These are phyloP conservation scores for Diplodia seriata DNA, from an alignment of 2,329 filamentous ascomycete genomes.

Conservation along the genomic window DNA sequence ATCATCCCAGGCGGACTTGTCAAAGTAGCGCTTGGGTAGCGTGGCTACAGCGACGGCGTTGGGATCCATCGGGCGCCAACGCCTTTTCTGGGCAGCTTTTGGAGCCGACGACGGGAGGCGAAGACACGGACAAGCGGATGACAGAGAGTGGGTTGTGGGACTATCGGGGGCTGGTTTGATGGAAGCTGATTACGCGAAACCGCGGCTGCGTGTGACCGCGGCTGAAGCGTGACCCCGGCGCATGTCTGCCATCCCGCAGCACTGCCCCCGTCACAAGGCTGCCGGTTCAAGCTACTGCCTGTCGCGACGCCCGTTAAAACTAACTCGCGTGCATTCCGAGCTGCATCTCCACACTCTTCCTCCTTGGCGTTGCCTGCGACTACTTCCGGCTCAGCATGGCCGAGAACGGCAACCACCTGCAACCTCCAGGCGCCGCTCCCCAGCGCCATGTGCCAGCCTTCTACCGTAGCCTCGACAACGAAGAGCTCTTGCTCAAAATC, in stretches of 20 bases:
- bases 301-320: not conserved
- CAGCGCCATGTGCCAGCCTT: slow-evolving; percentile 41
- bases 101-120: not conserved
- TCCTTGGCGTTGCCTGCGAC: slow-evolving; percentile 8
- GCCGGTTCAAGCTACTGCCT: not conserved
- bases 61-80: slow-evolving; percentile 9
- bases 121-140: not conserved
- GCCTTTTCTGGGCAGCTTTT: not conserved
- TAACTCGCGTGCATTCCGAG: not conserved
- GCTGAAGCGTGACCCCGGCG: slow-evolving; percentile 31
- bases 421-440: not conserved
- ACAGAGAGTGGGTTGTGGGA: not conserved
- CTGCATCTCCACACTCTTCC: slow-evolving; percentile 2
- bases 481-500: slow-evolving; percentile 52
- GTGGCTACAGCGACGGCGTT: slow-evolving; percentile 16
- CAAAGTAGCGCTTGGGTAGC: slow-evolving; percentile 32
- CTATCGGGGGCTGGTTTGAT: slow-evolving; percentile 1
- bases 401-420: slow-evolving; percentile 18
- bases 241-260: slow-evolving; percentile 11
- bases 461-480: slow-evolving; percentile 45
- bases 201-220: slow-evolving; percentile 31
- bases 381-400: slow-evolving; percentile 5
- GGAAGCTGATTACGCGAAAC: slow-evolving; percentile 23
- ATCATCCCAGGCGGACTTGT: slow-evolving; percentile 32
- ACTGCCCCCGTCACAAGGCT: slow-evolving; percentile 28